Percentiles rank a stretch among this genome's conserved stretches.
Evolutionary conservation across 139 green algal genomes (phyloP).

Genomic region (Edaphochlamys debaryana): DNA sequence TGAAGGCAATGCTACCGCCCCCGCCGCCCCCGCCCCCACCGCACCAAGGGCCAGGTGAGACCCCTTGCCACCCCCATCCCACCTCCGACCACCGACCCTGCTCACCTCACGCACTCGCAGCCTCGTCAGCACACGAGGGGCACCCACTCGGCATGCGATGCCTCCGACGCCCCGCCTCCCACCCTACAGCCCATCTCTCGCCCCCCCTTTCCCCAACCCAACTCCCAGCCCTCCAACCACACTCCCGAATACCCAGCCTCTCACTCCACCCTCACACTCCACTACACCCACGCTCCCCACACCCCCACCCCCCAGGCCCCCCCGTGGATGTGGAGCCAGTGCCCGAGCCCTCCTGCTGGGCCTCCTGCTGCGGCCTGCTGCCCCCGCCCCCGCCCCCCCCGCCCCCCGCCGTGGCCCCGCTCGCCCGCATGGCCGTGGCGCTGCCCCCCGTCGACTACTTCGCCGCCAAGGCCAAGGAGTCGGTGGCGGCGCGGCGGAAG

Average conservation of each 20-base stretch:
- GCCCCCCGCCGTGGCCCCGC: background rate
- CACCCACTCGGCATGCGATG: no score
- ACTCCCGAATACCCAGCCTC: background rate
- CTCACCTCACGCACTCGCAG: background rate
- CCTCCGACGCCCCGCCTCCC: no score
- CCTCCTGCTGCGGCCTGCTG: constrained; percentile 19
- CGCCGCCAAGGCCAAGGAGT: background rate
- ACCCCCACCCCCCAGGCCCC: background rate
- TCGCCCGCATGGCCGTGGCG: background rate
- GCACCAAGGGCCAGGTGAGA: background rate
- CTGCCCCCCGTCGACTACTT: constrained; percentile 2
- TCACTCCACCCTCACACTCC: no score
- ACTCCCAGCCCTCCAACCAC: background rate
- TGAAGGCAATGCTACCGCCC: no score
- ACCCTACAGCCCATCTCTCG: no score
- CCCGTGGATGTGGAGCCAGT: background rate
- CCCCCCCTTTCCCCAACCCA: no score
- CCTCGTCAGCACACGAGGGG: no score
- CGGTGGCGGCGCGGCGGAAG: background rate
- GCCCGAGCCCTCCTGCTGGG: constrained; percentile 8
- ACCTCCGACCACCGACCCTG: background rate
- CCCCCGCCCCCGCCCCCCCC: background rate
- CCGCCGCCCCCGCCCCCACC: no score
- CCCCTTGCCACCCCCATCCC: no score
- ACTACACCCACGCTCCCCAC: background rate